Percentiles rank a stretch among this genome's conserved stretches.
Conservation (phyloP, 352 stramenopile genomes). For the Phytophthora podocarpi region DNA sequence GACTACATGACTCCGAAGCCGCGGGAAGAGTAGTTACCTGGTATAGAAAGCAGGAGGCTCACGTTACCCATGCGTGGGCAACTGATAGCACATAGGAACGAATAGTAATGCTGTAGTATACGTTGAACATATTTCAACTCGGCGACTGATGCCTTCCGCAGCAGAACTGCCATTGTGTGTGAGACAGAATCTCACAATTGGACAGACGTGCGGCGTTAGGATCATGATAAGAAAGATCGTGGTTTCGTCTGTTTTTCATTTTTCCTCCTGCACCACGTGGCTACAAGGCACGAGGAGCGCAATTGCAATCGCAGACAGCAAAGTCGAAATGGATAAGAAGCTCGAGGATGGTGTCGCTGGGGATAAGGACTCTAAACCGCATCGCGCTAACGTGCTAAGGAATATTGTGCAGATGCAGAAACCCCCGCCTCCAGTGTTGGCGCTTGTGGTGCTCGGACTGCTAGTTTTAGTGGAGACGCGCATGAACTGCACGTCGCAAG, state of each 20-base stretch:
- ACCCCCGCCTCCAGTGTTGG: conserved; percentile 2
- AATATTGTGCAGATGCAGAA: background rate
- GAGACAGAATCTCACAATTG: too few species aligned
- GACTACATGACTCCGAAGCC: conserved; percentile 36
- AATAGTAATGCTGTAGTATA: conserved; percentile 17
- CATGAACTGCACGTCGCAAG: conserved; percentile 3
- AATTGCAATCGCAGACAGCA: too few species aligned
- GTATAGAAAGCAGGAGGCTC: too few species aligned
- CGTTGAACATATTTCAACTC: too few species aligned
- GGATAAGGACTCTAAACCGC: background rate
- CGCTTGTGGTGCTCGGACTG: conserved; percentile 1
- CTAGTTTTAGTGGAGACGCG: conserved; percentile 3
- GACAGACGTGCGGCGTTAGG: too few species aligned
- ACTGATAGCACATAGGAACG: background rate
- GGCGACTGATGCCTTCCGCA: too few species aligned
- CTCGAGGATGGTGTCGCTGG: background rate
- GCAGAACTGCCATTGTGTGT: too few species aligned
- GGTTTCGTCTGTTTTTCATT: conserved; percentile 6
- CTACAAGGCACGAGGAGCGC: too few species aligned
- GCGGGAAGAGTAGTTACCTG: background rate
- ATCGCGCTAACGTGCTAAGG: background rate
- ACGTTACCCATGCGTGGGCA: too few species aligned
- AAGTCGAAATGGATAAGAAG: conserved; percentile 8
- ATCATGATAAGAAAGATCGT: too few species aligned
- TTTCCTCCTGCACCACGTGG: background rate